A percentile compares a stretch with the other conserved stretches of the same genome.
Conservation (phyloP, 352 stramenopile species). For the Globisporangium cylindrosporum region DNA sequence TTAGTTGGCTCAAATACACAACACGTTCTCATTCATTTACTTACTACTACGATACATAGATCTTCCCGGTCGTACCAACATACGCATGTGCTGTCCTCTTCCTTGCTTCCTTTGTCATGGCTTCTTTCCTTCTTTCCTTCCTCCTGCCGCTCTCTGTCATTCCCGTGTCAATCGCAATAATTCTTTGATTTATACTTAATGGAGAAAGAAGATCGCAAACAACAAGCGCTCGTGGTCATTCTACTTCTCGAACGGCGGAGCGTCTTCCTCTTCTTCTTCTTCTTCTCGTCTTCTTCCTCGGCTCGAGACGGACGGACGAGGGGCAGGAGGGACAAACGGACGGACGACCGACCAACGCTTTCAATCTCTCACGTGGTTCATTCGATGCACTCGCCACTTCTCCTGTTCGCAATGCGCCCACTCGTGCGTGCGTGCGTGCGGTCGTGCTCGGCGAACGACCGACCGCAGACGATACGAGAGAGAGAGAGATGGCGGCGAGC, state of each 20-base stretch:
- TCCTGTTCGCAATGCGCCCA: neutral
- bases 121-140: neutral
- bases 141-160: neutral
- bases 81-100: neutral
- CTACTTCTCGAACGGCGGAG: conserved; percentile 9
- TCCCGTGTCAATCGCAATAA: conserved; percentile 3
- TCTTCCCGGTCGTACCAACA: neutral
- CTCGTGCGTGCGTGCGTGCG: neutral
- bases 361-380: neutral
- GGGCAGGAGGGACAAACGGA: neutral
- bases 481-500: neutral
- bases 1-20: neutral
- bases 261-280: conserved; percentile 4
- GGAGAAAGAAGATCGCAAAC: conserved; percentile 5
- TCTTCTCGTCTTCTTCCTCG: neutral
- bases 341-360: neutral
- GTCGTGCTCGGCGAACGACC: neutral
- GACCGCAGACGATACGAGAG: neutral
- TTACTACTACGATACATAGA: neutral
- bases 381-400: neutral
- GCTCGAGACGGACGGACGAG: neutral
- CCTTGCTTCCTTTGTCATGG: neutral
- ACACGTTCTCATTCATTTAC: neutral
- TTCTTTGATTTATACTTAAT: conserved; percentile 20
- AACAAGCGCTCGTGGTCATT: conserved; percentile 1